Evolutionary conservation across 805 yeast species (phyloP).

Genomic region (Saturnispora halmiae): DNA sequence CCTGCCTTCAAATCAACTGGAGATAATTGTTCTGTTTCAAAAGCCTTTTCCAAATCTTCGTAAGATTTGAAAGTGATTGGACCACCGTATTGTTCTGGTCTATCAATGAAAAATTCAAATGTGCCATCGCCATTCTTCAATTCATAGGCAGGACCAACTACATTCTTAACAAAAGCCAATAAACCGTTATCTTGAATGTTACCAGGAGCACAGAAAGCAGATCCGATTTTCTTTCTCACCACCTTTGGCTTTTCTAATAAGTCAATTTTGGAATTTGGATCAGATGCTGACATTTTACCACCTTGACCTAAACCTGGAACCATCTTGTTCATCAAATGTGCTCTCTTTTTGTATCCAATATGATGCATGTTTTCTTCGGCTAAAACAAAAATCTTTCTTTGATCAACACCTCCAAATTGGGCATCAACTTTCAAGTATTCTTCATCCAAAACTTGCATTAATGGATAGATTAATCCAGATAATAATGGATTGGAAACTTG

Average conservation of each 20-base stretch:
- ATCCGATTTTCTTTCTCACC: constrained; percentile 81
- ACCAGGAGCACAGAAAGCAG: constrained; percentile 96
- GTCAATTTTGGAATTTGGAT: constrained; percentile 96
- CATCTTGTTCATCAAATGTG: constrained; percentile 98
- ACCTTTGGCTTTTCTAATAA: constrained; percentile 79
- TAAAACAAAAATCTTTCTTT: constrained; percentile 91
- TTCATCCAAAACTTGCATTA: constrained; percentile 98
- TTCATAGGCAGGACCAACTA: constrained; percentile 78
- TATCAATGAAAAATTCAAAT: constrained; percentile 64
- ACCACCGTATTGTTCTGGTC: constrained; percentile 98
- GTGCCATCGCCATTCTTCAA: constrained; percentile 50
- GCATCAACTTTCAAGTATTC: constrained; percentile 80
- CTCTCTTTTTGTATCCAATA: constrained; percentile 93
- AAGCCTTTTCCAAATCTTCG: constrained; percentile 64
- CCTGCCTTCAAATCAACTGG: constrained; percentile 95
- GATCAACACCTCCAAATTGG: constrained; percentile 99
- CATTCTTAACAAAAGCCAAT: constrained; percentile 75
- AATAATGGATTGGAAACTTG: constrained; percentile 92
- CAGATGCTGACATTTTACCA: constrained; percentile 98
- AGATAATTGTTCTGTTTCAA: constrained; percentile 60
- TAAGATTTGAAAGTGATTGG: constrained; percentile 63
- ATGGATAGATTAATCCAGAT: constrained; percentile 90
- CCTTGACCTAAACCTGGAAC: constrained; percentile 97
- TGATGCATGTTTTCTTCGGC: constrained; percentile 90
- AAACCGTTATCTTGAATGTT: constrained; percentile 85